phyloP scores from a whole-genome alignment of 805 yeast genomes.

The Yamadazyma kitorensis region DNA sequence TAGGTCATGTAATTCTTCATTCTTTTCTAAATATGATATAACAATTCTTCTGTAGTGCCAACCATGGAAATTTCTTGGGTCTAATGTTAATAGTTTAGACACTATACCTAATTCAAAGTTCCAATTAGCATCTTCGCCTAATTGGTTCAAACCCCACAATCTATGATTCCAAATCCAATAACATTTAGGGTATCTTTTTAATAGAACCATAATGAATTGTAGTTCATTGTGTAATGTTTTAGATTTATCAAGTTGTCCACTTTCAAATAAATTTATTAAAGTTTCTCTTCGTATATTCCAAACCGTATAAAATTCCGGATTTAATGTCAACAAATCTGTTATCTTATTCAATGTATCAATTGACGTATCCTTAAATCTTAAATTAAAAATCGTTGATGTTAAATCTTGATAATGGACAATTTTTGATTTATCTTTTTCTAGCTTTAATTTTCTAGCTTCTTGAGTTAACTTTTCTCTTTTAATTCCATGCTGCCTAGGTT shows the following conservation, averaged over 20 bases:
- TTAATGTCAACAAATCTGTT: slow-evolving; percentile 53
- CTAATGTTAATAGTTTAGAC: slow-evolving; percentile 62
- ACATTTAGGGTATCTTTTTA: slow-evolving; percentile 76
- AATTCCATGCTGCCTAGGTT: slow-evolving; percentile 62
- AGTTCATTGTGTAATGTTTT: slow-evolving; percentile 54
- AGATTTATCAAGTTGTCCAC: slow-evolving; percentile 5
- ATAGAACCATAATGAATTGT: slow-evolving; percentile 51
- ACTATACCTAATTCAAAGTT: slow-evolving; percentile 67
- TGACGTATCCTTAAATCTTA: slow-evolving; percentile 16
- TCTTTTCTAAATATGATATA: slow-evolving; percentile 37
- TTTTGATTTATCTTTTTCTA: slow-evolving; percentile 56
- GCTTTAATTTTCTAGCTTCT: slow-evolving; percentile 53
- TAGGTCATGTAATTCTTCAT: slow-evolving; percentile 14
- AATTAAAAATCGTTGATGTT: slow-evolving; percentile 40
- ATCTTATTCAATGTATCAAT: slow-evolving; percentile 50
- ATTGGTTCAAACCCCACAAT: slow-evolving; percentile 62
- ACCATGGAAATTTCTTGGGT: slow-evolving; percentile 88
- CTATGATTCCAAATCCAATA: slow-evolving; percentile 98
- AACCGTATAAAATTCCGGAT: slow-evolving; percentile 84
- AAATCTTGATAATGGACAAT: slow-evolving; percentile 54
- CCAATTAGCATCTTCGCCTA: slow-evolving; percentile 61
- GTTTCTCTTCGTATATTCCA: slow-evolving; percentile 91
- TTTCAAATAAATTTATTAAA: slow-evolving; percentile 32
- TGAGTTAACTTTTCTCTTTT: slow-evolving; percentile 56
- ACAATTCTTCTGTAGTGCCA: slow-evolving; percentile 91